Evolutionary conservation across 139 green algal species (phyloP).

Genomic region (Deuterostichococcus epilithicus): DNA sequence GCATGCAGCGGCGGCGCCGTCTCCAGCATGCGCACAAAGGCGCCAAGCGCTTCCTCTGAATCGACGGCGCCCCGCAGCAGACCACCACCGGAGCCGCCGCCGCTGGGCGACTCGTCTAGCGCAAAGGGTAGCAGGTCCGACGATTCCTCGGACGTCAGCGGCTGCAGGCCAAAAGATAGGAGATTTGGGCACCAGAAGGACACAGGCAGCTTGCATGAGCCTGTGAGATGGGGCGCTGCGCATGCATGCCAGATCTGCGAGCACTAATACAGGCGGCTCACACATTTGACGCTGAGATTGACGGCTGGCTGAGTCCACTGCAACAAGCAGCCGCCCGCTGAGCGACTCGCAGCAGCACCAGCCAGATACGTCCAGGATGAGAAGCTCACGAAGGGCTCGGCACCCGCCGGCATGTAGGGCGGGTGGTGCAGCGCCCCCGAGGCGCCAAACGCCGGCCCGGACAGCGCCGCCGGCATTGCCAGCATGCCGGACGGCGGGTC

Average conservation of each 20-base stretch:
- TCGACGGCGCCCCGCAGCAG: not conserved
- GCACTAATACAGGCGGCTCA: no score
- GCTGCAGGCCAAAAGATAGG: not conserved
- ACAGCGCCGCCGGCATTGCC: no score
- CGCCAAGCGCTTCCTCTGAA: conserved; percentile 4
- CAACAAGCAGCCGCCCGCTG: no score
- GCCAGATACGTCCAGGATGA: no score
- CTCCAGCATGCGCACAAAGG: conserved; percentile 31
- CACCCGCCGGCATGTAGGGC: not conserved
- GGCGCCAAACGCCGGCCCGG: not conserved
- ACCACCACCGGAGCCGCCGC: not conserved
- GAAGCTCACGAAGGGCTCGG: not conserved
- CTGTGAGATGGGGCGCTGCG: no score
- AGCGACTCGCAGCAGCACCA: no score
- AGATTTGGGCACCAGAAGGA: no score
- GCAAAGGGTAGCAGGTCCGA: conserved; percentile 46
- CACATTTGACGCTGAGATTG: no score
- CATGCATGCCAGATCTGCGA: no score
- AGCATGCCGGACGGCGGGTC: not conserved
- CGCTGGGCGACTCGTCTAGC: conserved; percentile 15
- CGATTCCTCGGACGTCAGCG: conserved; percentile 16
- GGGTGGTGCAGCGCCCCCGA: not conserved
- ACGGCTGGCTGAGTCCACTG: no score
- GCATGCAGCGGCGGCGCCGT: conserved; percentile 14
- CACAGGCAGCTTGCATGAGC: no score